Conservation (phyloP, 305 asterid genomes). For the Rubia peregrina region DNA sequence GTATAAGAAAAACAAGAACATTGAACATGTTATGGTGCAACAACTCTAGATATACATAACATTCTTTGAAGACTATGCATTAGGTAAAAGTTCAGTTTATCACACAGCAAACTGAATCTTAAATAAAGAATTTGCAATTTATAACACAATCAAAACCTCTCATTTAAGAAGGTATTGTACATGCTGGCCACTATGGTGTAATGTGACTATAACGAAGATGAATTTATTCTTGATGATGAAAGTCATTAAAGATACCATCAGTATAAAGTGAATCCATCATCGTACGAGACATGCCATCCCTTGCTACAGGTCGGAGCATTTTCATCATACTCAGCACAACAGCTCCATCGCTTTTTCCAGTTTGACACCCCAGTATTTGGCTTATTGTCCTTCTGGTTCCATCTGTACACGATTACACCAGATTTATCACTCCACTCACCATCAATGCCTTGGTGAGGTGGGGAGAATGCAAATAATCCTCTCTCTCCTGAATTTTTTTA, state of each 20-base stretch:
- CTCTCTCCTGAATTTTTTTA: slow-evolving; percentile 40
- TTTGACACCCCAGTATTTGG: slow-evolving; percentile 47
- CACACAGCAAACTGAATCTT: background rate
- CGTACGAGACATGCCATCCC: slow-evolving; percentile 30
- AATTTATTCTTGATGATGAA: background rate
- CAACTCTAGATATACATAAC: background rate
- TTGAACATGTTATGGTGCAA: background rate
- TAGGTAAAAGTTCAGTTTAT: background rate
- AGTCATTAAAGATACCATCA: background rate
- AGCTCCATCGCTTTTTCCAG: slow-evolving; percentile 70
- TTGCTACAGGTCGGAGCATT: slow-evolving; percentile 43
- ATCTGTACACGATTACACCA: slow-evolving; percentile 55
- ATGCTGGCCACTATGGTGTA: background rate
- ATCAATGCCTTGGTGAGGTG: slow-evolving; percentile 62
- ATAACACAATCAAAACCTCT: background rate
- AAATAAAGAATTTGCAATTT: background rate
- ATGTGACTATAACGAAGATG: background rate
- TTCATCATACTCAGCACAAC: slow-evolving; percentile 49
- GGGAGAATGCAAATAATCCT: slow-evolving; percentile 47
- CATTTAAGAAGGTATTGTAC: background rate
- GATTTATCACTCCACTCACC: slow-evolving; percentile 58
- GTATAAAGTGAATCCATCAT: slow-evolving; percentile 28
- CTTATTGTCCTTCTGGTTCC: slow-evolving; percentile 54
- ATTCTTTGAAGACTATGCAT: background rate
- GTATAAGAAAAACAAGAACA: background rate